Conservation (phyloP, 805 yeast species). For the Priceomyces castillae region DNA sequence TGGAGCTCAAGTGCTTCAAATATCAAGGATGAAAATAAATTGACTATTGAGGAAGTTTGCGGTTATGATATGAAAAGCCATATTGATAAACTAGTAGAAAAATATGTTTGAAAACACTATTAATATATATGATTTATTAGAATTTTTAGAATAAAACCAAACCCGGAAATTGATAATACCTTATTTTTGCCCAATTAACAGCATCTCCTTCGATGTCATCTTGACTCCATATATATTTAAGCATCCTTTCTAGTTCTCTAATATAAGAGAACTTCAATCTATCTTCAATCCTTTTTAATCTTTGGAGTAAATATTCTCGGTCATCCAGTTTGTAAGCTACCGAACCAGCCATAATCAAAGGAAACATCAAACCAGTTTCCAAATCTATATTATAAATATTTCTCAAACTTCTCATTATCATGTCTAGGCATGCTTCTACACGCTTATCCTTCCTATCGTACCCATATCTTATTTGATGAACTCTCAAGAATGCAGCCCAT, state of each 20-base stretch:
- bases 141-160: conserved; percentile 25
- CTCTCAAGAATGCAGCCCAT: conserved; percentile 26
- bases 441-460: conserved; percentile 23
- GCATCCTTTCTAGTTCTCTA: conserved; percentile 22
- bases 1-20: conserved; percentile 20
- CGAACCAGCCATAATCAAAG: conserved; percentile 27
- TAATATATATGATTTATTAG: neutral
- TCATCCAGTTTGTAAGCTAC: conserved; percentile 19
- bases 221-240: conserved; percentile 21
- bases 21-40: conserved; percentile 14
- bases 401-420: conserved; percentile 20
- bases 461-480: conserved; percentile 27
- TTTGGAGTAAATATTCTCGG: conserved; percentile 16
- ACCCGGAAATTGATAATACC: conserved; percentile 27
- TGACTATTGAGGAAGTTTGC: conserved; percentile 30
- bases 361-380: conserved; percentile 25
- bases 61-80: conserved; percentile 28
- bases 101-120: neutral
- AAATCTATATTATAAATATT: conserved; percentile 16
- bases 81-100: conserved; percentile 14
- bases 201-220: conserved; percentile 19
- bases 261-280: conserved; percentile 23
- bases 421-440: conserved; percentile 19
- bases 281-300: conserved; percentile 17
- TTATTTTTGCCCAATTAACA: conserved; percentile 29